Evolutionary conservation across 257 asterid species (phyloP).

Genomic region (Plantago elongata): DNA sequence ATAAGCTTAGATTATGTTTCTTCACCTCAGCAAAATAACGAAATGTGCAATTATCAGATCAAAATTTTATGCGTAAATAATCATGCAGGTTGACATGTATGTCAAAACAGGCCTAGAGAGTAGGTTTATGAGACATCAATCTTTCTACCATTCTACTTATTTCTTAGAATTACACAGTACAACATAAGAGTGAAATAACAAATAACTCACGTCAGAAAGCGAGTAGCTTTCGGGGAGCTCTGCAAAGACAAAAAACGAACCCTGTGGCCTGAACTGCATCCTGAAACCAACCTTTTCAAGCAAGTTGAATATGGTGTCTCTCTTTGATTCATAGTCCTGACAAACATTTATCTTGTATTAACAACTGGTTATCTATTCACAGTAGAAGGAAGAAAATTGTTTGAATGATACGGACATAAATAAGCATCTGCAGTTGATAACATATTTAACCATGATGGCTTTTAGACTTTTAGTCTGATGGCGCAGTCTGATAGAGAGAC

Average conservation of each 20-base stretch:
- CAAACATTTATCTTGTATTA: constrained; percentile 7
- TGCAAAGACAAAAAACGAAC: constrained; percentile 67
- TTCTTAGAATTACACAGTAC: neutral
- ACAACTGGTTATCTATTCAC: neutral
- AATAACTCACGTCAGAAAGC: constrained; percentile 62
- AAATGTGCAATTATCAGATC: no score
- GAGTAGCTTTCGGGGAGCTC: constrained; percentile 70
- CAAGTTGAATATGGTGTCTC: constrained; percentile 54
- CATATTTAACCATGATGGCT: no score
- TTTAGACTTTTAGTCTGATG: no score
- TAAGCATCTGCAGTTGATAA: no score
- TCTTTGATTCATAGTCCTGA: constrained; percentile 71
- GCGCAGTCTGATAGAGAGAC: no score
- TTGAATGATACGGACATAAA: no score
- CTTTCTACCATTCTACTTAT: no score
- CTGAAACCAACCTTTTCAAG: constrained; percentile 65
- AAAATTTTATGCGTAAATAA: no score
- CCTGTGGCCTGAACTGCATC: constrained; percentile 56
- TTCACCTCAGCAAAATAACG: no score
- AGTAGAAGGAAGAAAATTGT: neutral
- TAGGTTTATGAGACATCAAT: no score
- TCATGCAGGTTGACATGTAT: no score
- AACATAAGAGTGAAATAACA: neutral
- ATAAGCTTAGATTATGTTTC: neutral
- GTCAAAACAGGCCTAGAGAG: no score